These are phyloP conservation scores for Kodamaea sp. DNA, from an alignment of 1,139 yeast species.

Conservation along the genomic window DNA sequence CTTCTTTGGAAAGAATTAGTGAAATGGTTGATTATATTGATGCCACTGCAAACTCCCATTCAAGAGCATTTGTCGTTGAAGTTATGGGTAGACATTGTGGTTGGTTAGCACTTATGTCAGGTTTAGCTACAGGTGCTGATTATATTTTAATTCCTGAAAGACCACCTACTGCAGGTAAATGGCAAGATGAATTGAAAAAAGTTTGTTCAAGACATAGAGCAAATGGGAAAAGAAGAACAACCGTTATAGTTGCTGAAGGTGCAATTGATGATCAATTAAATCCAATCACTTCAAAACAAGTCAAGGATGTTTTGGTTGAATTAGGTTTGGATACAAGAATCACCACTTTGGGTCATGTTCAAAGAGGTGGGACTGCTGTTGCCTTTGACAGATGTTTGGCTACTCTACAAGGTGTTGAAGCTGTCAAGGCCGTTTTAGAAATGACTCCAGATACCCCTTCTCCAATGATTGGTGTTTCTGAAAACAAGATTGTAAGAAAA, in stretches of 20 bases:
- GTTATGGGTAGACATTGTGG: constrained; percentile 94
- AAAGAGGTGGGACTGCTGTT: constrained; percentile 84
- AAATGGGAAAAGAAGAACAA: constrained; percentile 73
- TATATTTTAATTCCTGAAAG: constrained; percentile 78
- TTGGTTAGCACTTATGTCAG: constrained; percentile 83
- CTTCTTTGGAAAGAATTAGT: constrained; percentile 72
- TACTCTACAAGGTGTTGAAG: constrained; percentile 80
- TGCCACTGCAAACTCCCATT: constrained; percentile 81
- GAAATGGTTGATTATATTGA: constrained; percentile 78
- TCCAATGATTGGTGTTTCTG: constrained; percentile 71
- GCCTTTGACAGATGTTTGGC: constrained; percentile 75
- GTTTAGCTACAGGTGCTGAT: constrained; percentile 79
- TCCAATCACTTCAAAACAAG: constrained; percentile 64
- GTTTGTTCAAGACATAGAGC: constrained; percentile 65
- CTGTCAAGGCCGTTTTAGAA: constrained; percentile 72
- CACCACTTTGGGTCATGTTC: constrained; percentile 79
- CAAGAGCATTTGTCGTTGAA: constrained; percentile 79
- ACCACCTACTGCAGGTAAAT: constrained; percentile 52
- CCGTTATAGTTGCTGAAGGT: constrained; percentile 82
- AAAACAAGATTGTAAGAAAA: constrained; percentile 65
- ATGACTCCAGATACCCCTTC: constrained; percentile 69
- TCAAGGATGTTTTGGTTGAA: constrained; percentile 65
- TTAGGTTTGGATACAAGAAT: constrained; percentile 75
- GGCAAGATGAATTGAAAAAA: constrained; percentile 65
- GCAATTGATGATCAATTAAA: constrained; percentile 65